Percentiles rank a stretch among this genome's conserved stretches.
Evolutionary conservation across 495 filamentous ascomycete species (phyloP).

Genomic region (Daldinia loculata): DNA sequence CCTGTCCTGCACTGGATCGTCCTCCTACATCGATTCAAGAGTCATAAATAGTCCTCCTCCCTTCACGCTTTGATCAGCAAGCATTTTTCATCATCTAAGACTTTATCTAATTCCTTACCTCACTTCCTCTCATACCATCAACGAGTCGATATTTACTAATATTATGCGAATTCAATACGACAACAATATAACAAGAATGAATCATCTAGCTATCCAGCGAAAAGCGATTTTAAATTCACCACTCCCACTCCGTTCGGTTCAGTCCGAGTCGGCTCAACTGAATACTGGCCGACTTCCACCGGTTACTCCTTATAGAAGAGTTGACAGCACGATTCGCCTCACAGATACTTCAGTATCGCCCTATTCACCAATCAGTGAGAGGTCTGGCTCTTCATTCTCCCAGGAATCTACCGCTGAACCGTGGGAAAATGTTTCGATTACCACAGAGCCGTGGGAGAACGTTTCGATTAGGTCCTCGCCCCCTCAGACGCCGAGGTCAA

Average conservation of each 20-base stretch:
- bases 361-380: conserved; percentile 29
- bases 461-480: conserved; percentile 26
- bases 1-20: conserved; percentile 15
- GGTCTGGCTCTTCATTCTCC: conserved; percentile 37
- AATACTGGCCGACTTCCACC: conserved; percentile 9
- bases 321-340: neutral
- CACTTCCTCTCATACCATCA: conserved; percentile 16
- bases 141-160: conserved; percentile 3
- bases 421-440: conserved; percentile 15
- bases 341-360: conserved; percentile 4
- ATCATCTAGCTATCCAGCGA: conserved; percentile 12
- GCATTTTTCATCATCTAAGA: conserved; percentile 1
- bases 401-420: conserved; percentile 15
- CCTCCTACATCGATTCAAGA: conserved; percentile 27
- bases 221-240: neutral
- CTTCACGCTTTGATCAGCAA: conserved; percentile 24
- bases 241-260: conserved; percentile 9
- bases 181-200: conserved; percentile 25
- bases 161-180: conserved; percentile 25
- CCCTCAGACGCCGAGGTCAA: conserved; percentile 20
- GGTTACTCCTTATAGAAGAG: neutral
- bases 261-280: conserved; percentile 19
- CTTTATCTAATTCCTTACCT: conserved; percentile 12
- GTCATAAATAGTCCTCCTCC: conserved; percentile 40
- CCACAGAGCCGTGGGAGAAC: conserved; percentile 21